These are phyloP conservation scores for Metarhizium anisopliae DNA, from an alignment of 2,329 filamentous ascomycete genomes.

Conservation along the genomic window DNA sequence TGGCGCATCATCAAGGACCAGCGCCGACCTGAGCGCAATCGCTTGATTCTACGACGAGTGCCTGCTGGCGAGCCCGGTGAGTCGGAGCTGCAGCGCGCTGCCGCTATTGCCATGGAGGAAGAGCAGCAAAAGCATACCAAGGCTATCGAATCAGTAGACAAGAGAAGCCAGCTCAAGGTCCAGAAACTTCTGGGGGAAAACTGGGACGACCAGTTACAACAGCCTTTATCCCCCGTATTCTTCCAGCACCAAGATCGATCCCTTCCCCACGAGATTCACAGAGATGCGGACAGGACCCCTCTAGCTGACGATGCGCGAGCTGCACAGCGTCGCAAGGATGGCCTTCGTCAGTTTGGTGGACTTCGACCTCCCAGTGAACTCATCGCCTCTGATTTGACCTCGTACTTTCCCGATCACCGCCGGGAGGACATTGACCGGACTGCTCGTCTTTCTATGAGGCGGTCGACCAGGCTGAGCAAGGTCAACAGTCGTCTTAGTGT, in stretches of 20 bases:
- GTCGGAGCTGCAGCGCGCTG: slow-evolving; percentile 77
- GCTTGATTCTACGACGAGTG: slow-evolving; percentile 87
- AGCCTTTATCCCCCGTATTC: slow-evolving; percentile 76
- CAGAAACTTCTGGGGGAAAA: slow-evolving; percentile 83
- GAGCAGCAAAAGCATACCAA: slow-evolving; percentile 62
- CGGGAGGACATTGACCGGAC: slow-evolving; percentile 94
- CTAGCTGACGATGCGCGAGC: slow-evolving; percentile 38
- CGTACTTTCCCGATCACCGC: slow-evolving; percentile 93
- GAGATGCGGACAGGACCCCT: slow-evolving; percentile 48
- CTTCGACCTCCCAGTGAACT: slow-evolving; percentile 91
- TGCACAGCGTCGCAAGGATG: slow-evolving; percentile 38
- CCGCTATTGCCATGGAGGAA: slow-evolving; percentile 84
- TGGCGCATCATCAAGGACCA: slow-evolving; percentile 86
- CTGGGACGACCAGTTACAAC: slow-evolving; percentile 70
- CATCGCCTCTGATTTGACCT: slow-evolving; percentile 91
- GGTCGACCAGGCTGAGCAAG: slow-evolving; percentile 84
- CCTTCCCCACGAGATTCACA: slow-evolving; percentile 43
- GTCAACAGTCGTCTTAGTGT: slow-evolving; percentile 90
- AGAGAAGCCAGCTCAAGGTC: slow-evolving; percentile 76
- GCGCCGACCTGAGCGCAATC: slow-evolving; percentile 75
- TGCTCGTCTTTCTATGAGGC: slow-evolving; percentile 81
- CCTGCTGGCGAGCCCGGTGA: slow-evolving; percentile 82
- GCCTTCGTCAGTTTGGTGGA: slow-evolving; percentile 77
- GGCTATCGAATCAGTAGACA: slow-evolving; percentile 55
- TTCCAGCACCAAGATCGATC: slow-evolving; percentile 58